A percentile compares a stretch with the other conserved stretches of the same genome.
These are phyloP conservation scores for Inonotus hispidus DNA, from an alignment of 1,284 basidiomycete genomes.

Conservation along the genomic window DNA sequence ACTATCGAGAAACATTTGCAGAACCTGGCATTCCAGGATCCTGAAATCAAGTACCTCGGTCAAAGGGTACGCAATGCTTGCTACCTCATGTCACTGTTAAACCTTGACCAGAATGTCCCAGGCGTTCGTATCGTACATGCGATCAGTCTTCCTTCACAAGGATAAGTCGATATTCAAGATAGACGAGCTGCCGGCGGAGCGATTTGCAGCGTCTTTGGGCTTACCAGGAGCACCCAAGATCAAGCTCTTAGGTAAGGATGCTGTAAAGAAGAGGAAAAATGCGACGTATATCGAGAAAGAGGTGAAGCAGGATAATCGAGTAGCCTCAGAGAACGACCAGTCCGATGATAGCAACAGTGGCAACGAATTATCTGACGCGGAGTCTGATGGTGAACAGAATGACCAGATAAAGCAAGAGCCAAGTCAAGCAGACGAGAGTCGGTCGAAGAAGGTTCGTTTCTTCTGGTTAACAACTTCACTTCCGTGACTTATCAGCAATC, in stretches of 20 bases:
- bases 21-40: slow-evolving; percentile 90
- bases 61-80: slow-evolving; percentile 62
- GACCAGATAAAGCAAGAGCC: slow-evolving; percentile 11
- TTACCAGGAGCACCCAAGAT: slow-evolving; percentile 95
- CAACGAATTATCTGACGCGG: slow-evolving; percentile 22
- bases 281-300: slow-evolving; percentile 40
- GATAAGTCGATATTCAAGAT: slow-evolving; percentile 93
- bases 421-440: slow-evolving; percentile 5
- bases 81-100: background rate
- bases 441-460: slow-evolving; percentile 11
- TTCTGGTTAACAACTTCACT: background rate
- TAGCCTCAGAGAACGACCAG: slow-evolving; percentile 30
- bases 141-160: slow-evolving; percentile 90
- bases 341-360: slow-evolving; percentile 26
- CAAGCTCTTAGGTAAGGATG: slow-evolving; percentile 78
- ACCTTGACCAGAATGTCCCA: slow-evolving; percentile 31
- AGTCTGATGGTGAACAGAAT: slow-evolving; percentile 31
- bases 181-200: slow-evolving; percentile 74
- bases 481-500: slow-evolving; percentile 21
- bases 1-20: slow-evolving; percentile 88
- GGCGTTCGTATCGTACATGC: slow-evolving; percentile 96
- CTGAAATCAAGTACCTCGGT: slow-evolving; percentile 95
- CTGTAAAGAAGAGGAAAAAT: slow-evolving; percentile 74
- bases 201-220: slow-evolving; percentile 87
- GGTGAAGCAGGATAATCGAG: slow-evolving; percentile 25